A percentile compares a stretch with the other conserved stretches of the same genome.
Evolutionary conservation across 2,329 filamentous ascomycete genomes (phyloP).

Genomic region (Zelopaecilomyces penicillatus): DNA sequence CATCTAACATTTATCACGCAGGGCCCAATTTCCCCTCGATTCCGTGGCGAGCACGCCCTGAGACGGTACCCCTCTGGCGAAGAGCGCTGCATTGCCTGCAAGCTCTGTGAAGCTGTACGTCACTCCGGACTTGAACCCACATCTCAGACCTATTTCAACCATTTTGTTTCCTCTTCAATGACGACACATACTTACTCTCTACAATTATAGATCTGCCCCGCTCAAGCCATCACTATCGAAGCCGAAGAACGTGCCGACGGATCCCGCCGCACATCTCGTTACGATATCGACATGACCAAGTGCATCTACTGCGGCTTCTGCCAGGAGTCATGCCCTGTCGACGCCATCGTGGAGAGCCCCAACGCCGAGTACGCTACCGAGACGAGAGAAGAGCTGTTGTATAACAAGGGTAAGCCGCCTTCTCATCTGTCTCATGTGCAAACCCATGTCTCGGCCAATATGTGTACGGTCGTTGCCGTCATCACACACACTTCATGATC

Average conservation of each 20-base stretch:
- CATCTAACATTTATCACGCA: constrained; percentile 21
- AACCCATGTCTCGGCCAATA: no score
- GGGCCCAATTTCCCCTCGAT: constrained; percentile 93
- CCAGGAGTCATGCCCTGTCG: constrained; percentile 97
- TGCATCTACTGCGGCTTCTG: constrained; percentile 99
- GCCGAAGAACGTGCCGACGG: constrained; percentile 96
- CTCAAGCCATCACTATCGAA: constrained; percentile 97
- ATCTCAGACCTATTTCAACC: no score
- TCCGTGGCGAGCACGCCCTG: constrained; percentile 95
- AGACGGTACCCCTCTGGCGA: constrained; percentile 94
- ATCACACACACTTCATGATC: neutral
- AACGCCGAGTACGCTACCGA: constrained; percentile 57
- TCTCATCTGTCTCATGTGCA: neutral
- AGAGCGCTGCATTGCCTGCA: constrained; percentile 99
- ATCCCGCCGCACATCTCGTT: constrained; percentile 87
- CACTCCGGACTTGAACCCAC: neutral
- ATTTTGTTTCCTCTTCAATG: no score
- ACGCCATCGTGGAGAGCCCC: constrained; percentile 67
- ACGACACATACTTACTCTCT: no score
- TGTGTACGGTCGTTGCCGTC: no score
- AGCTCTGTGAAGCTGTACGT: constrained; percentile 83
- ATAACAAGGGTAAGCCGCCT: constrained; percentile 67
- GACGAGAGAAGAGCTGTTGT: constrained; percentile 83
- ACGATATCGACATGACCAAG: constrained; percentile 99
- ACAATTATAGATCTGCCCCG: constrained; percentile 77